These are phyloP conservation scores for Aurifilum marmelostoma DNA, from an alignment of 2,329 filamentous ascomycete genomes.

Conservation along the genomic window DNA sequence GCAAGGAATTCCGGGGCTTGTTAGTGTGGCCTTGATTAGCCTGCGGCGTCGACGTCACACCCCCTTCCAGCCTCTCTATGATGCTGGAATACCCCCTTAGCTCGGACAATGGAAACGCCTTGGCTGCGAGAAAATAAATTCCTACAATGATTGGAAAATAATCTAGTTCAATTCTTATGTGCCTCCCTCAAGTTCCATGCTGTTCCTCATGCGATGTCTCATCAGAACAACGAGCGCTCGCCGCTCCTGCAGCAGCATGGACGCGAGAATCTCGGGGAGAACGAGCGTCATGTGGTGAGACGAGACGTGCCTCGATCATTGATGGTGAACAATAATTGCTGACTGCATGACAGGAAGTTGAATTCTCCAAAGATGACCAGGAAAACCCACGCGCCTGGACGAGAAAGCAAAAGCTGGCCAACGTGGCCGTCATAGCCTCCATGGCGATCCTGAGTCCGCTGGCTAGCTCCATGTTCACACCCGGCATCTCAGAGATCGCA, in stretches of 20 bases:
- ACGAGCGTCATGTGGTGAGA: conserved; percentile 17
- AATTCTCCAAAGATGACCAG: conserved; percentile 20
- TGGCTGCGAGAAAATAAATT: background rate
- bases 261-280: background rate
- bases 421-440: conserved; percentile 26
- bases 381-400: conserved; percentile 23
- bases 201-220: conserved; percentile 19
- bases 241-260: conserved; percentile 18
- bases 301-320: too few species aligned
- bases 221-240: conserved; percentile 21
- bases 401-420: conserved; percentile 21
- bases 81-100: background rate
- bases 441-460: conserved; percentile 28
- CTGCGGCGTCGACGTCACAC: conserved; percentile 5
- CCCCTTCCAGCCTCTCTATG: conserved; percentile 2
- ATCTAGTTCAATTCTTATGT: background rate
- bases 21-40: background rate
- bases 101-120: background rate
- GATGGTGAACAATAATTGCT: background rate
- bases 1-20: background rate
- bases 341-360: conserved; percentile 11
- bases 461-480: conserved; percentile 29
- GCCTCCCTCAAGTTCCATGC: background rate
- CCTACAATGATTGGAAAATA: background rate
- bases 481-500: conserved; percentile 23